Evolutionary conservation across 495 filamentous ascomycete species (phyloP).

Genomic region (Cetradonia linearis): DNA sequence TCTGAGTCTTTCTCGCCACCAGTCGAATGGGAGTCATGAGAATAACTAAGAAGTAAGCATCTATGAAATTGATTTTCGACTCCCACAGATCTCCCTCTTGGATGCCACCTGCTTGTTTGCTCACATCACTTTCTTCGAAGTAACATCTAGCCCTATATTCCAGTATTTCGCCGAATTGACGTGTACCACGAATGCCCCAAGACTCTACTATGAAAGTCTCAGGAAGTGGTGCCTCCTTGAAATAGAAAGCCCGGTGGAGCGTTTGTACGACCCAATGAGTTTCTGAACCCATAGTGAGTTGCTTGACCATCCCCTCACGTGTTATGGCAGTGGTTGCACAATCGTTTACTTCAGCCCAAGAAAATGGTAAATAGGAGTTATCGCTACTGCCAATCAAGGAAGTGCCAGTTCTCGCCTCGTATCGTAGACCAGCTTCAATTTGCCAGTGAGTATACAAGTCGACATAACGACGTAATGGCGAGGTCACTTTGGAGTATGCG

Average conservation of each 20-base stretch:
- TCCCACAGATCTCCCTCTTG: conserved; percentile 45
- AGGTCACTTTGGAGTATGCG: conserved; percentile 71
- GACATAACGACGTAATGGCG: conserved; percentile 70
- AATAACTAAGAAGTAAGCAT: conserved; percentile 42
- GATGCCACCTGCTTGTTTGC: conserved; percentile 29
- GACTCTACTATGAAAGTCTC: conserved; percentile 42
- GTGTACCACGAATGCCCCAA: no score
- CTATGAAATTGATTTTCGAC: conserved; percentile 47
- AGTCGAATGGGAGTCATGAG: conserved; percentile 42
- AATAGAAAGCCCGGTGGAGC: conserved; percentile 65
- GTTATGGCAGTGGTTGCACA: conserved; percentile 30
- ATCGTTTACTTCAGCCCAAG: conserved; percentile 42
- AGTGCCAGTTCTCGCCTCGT: conserved; percentile 49
- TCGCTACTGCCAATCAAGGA: conserved; percentile 38
- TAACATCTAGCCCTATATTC: no score
- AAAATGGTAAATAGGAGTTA: conserved; percentile 54
- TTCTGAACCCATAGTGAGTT: conserved; percentile 31
- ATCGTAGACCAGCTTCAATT: conserved; percentile 68
- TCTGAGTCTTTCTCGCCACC: conserved; percentile 25
- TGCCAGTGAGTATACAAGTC: conserved; percentile 90
- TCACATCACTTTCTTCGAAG: conserved; percentile 26
- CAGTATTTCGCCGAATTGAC: conserved; percentile 25
- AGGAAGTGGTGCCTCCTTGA: conserved; percentile 53
- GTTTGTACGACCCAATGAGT: conserved; percentile 59
- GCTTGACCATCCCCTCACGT: conserved; percentile 29